Conservation (phyloP, 495 filamentous ascomycete species). For the Monascus purpureus region DNA sequence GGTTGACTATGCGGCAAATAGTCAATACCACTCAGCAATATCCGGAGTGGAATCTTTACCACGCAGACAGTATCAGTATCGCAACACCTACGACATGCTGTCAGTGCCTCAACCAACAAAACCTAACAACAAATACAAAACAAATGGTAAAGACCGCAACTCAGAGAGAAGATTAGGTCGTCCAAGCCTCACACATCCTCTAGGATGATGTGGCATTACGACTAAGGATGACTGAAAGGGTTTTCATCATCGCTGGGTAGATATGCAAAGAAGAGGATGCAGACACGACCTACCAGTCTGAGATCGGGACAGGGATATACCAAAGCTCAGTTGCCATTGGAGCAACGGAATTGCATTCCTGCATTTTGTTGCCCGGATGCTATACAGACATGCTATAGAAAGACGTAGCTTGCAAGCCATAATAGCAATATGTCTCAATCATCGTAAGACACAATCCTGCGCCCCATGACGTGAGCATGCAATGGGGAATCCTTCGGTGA, state of each 20-base stretch:
- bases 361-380: background rate
- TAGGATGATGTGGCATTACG: conserved; percentile 29
- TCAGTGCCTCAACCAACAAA: no score
- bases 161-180: conserved; percentile 30
- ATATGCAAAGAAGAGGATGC: background rate
- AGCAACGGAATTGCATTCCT: background rate
- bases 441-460: conserved; percentile 27
- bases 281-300: background rate
- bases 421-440: conserved; percentile 24
- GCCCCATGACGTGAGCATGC: conserved; percentile 8
- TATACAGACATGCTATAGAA: no score
- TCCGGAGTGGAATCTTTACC: no score
- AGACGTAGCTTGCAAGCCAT: no score
- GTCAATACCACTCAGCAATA: no score
- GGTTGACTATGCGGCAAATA: no score
- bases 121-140: no score
- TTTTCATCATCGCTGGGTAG: conserved; percentile 21
- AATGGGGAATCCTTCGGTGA: background rate
- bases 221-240: conserved; percentile 33
- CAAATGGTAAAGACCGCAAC: conserved; percentile 3
- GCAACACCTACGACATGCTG: no score
- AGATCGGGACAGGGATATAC: background rate
- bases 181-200: conserved; percentile 24
- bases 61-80: no score
- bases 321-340: background rate